Percentiles rank a stretch among this genome's conserved stretches.
Conservation (phyloP, 2,329 filamentous ascomycete species). For the Fusarium verticillioides region DNA sequence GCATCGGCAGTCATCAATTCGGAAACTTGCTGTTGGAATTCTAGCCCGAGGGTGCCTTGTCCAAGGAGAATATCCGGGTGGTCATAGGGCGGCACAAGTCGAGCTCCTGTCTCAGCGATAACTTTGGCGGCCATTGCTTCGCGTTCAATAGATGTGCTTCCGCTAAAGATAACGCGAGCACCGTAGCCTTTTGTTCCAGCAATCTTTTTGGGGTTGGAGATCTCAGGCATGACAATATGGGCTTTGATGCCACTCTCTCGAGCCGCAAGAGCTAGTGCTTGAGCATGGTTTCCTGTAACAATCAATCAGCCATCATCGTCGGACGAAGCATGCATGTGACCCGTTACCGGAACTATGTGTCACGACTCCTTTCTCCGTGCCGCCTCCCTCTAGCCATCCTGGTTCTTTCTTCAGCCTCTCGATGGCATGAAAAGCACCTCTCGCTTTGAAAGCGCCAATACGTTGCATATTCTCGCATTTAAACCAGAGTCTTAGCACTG, state of each 20-base stretch:
- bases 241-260: slow-evolving; percentile 77
- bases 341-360: slow-evolving; percentile 88
- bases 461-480: slow-evolving; percentile 96
- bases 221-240: slow-evolving; percentile 92
- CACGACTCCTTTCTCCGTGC: slow-evolving; percentile 76
- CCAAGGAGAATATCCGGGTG: slow-evolving; percentile 92
- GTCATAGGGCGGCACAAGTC: slow-evolving; percentile 89
- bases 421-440: slow-evolving; percentile 90
- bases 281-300: slow-evolving; percentile 85
- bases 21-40: slow-evolving; percentile 79
- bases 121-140: slow-evolving; percentile 80
- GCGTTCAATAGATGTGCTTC: slow-evolving; percentile 81
- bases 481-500: slow-evolving; percentile 82
- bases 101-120: slow-evolving; percentile 76
- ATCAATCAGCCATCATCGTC: not conserved
- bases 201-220: slow-evolving; percentile 87
- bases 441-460: slow-evolving; percentile 91
- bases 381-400: slow-evolving; percentile 69
- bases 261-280: slow-evolving; percentile 89
- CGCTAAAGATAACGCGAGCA: slow-evolving; percentile 82
- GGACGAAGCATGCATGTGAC: not conserved
- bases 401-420: slow-evolving; percentile 72
- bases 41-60: slow-evolving; percentile 89
- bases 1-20: slow-evolving; percentile 57
- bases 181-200: slow-evolving; percentile 83